Conservation (phyloP, 208 protist species). For the Trypanosoma vivax region DNA sequence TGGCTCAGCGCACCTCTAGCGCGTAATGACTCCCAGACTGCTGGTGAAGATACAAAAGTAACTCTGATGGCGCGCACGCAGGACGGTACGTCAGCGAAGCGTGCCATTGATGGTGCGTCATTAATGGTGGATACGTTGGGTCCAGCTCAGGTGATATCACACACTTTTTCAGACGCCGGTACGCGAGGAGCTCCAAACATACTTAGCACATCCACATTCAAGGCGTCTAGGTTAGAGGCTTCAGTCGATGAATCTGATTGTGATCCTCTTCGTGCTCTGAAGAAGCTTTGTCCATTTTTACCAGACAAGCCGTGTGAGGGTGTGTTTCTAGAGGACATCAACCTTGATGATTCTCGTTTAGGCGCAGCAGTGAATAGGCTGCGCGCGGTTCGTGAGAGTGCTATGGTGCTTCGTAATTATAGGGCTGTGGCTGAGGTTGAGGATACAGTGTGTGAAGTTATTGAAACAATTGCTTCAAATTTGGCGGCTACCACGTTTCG, state of each 20-base stretch:
- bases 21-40: too few relatives aligned
- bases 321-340: constrained; percentile 36
- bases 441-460: constrained; percentile 14
- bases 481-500: constrained; percentile 21
- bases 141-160: too few relatives aligned
- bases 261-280: not conserved
- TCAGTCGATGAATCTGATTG: not conserved
- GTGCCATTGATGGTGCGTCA: too few relatives aligned
- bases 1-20: too few relatives aligned
- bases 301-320: constrained; percentile 20
- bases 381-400: constrained; percentile 13
- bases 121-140: too few relatives aligned
- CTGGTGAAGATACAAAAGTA: too few relatives aligned
- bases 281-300: constrained; percentile 15
- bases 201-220: not conserved
- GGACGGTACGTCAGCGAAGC: too few relatives aligned
- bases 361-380: constrained; percentile 20
- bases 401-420: constrained; percentile 6
- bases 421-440: constrained; percentile 6
- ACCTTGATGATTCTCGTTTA: constrained; percentile 25
- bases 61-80: too few relatives aligned
- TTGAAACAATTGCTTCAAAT: constrained; percentile 15
- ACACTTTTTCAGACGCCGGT: too few relatives aligned
- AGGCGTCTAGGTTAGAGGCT: not conserved
- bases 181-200: too few relatives aligned